These are phyloP conservation scores for Candida pini DNA, from an alignment of 805 yeast species.

Conservation along the genomic window DNA sequence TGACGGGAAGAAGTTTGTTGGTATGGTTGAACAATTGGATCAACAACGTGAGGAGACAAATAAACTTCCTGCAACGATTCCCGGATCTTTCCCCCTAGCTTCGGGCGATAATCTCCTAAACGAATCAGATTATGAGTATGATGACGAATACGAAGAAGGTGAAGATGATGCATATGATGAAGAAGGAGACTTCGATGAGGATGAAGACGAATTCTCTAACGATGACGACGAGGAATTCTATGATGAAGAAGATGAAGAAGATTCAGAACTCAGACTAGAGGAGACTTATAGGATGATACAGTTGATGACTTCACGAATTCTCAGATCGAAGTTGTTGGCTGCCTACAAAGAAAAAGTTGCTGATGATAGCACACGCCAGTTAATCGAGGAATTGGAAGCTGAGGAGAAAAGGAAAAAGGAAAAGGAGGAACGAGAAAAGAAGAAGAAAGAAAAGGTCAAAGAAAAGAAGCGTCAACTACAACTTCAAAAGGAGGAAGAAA, in stretches of 20 bases:
- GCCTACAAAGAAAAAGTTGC: slow-evolving; percentile 80
- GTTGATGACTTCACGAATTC: slow-evolving; percentile 69
- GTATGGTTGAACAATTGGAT: slow-evolving; percentile 74
- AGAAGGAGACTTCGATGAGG: slow-evolving; percentile 20
- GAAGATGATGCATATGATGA: slow-evolving; percentile 11
- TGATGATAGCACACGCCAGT: slow-evolving; percentile 58
- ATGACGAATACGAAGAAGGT: slow-evolving; percentile 11
- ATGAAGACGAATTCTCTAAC: slow-evolving; percentile 17
- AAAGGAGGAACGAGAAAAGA: slow-evolving; percentile 58
- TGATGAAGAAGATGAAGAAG: slow-evolving; percentile 40
- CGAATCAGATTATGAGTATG: slow-evolving; percentile 25
- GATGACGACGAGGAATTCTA: slow-evolving; percentile 32
- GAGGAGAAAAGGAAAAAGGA: slow-evolving; percentile 62
- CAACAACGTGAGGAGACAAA: slow-evolving; percentile 37
- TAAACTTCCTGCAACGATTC: slow-evolving; percentile 20
- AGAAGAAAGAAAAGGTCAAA: slow-evolving; percentile 62
- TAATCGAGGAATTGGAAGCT: slow-evolving; percentile 64
- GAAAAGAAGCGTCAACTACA: slow-evolving; percentile 64
- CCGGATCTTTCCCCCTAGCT: slow-evolving; percentile 20
- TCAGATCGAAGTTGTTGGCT: slow-evolving; percentile 65
- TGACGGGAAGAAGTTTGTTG: slow-evolving; percentile 73
- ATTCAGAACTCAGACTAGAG: slow-evolving; percentile 58
- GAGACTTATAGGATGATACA: slow-evolving; percentile 80
- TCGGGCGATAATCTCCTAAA: neutral
- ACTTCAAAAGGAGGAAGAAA: slow-evolving; percentile 58